Percentiles rank a stretch among this genome's conserved stretches.
phyloP scores from a whole-genome alignment of 768 basidiomycete genomes.

The Kwoniella mangroviensis region DNA sequence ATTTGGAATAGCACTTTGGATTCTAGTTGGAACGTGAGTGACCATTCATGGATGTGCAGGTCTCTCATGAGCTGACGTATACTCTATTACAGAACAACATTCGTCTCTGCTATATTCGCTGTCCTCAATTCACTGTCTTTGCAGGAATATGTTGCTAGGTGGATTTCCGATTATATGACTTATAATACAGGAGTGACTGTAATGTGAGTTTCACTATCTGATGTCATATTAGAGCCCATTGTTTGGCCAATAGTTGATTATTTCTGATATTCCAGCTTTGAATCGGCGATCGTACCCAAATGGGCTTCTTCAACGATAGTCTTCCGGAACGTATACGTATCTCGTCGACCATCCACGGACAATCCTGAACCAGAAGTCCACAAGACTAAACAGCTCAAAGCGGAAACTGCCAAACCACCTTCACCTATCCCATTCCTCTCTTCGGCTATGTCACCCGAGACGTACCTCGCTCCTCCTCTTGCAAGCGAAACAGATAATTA shows the following conservation, averaged over 20 bases:
- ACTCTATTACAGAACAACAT: constrained; percentile 71
- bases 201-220: constrained; percentile 60
- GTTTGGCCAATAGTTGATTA: too few species aligned
- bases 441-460: constrained; percentile 42
- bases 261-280: constrained; percentile 63
- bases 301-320: constrained; percentile 96
- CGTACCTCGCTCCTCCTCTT: constrained; percentile 35
- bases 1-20: constrained; percentile 70
- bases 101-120: constrained; percentile 90
- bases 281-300: constrained; percentile 96
- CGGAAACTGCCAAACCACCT: constrained; percentile 38
- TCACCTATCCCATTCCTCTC: constrained; percentile 48
- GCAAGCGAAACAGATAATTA: constrained; percentile 63
- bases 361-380: constrained; percentile 56
- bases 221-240: too few species aligned
- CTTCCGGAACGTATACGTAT: constrained; percentile 95
- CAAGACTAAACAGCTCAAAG: constrained; percentile 23
- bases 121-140: constrained; percentile 75
- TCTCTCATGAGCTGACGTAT: constrained; percentile 1
- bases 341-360: constrained; percentile 67
- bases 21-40: constrained; percentile 87
- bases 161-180: constrained; percentile 90
- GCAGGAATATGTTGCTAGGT: constrained; percentile 79
- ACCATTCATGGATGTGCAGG: background rate
- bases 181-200: constrained; percentile 90